Base-by-base conservation (phyloP, 306 rosid genomes). In the Arachis hypogaea region DNA sequence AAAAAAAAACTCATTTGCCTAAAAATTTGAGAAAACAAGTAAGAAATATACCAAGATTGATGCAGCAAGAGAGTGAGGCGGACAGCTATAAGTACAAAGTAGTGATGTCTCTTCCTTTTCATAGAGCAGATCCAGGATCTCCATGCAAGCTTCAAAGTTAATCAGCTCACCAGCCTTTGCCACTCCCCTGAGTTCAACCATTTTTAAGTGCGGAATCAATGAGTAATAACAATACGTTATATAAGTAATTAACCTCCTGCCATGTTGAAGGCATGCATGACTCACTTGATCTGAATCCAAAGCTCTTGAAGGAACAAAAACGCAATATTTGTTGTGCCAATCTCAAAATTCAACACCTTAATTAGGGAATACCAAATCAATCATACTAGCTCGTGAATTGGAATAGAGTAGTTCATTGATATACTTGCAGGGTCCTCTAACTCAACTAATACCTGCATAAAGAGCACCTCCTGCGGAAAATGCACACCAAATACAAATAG, bases 61-160 rank as follows among this genome's bases (percentile, higher is more conserved):
- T 61, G 96, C 96, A 78, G 98, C 96, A 11, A 91, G 85, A 61
- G 82, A 85, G 47, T 12, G 59, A 73, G 93, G 89, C 81, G 89
- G 38, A 33, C 4, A 33, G 38, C 38, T 33, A 2, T 33, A 82
- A 65, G 78, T 75, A 64, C 68, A 85, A 57, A 82, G 87, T 58
- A 68, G 12, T 1, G 88, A 78, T 62, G 85, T 82, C 80, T 91
- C 89, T 82, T 91, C 90, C 78, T 82, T 91, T 75, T 93, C 96
- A 61, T 91, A 93, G 49, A 91, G 91, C 70, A 91, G 88, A 78
- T 91, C 98, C 97, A 93, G 83, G 76, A 91, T 80, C 30, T 93
- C 91, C 84, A 89, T 84, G 84, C 97, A 85, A 60, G 82, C 88
- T 76, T 89, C 90, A 78, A 90, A 86, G 82, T 82, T 82, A 82